Evolutionary conservation across 2,329 filamentous ascomycete genomes (phyloP), one percentile per base, ranked within the genome.

Genomic region (Septoria petroselini): DNA sequence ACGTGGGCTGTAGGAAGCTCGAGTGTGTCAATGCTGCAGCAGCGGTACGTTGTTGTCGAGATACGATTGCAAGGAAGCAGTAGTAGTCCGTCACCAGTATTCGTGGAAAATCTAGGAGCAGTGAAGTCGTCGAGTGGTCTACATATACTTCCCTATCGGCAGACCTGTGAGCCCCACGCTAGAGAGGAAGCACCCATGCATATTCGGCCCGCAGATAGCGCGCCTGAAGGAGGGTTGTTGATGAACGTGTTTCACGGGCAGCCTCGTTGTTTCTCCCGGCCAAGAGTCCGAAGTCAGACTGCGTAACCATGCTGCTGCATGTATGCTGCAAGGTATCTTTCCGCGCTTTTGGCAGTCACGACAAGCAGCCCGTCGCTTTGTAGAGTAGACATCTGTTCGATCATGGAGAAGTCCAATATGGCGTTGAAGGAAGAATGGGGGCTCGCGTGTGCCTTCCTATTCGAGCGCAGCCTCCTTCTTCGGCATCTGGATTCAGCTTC

Each of bases 121-220:
- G 42, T 47, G 42, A 52, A 37, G 38, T 52, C 25, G 33, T 34
- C 37, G 21, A 21, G 43, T 30, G 30, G 34, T n/a, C 42, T 39
- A 46, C 35, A 52, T 52, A 52, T 52, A 52, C 17, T 30, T n/a
- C 27, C 23, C 34, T 23, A 45, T 45, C 41, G 34, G 21, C 40
- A 35, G 41, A 40, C 48, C 48, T n/a, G n/a, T n/a, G 9, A 27
- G 9, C 23, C 23, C 48, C 48, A 50, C 41, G 48, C 48, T 35
- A 44, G 31, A 27, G 21, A 12, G 12, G 29, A 5, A 34, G 41
- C 40, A 38, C 41, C n/a, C 25, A 38, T 17, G 27, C 47, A 33
- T 50, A 18, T 38, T 40, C 35, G 41, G 34, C 33, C 48, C 48
- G 48, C 48, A 44, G 48, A 45, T 45, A 45, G 48, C 48, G 48